Evolutionary conservation across 345 rosid genomes (phyloP), one percentile per base, ranked within the genome.

Genomic region (Isatis tinctoria): DNA sequence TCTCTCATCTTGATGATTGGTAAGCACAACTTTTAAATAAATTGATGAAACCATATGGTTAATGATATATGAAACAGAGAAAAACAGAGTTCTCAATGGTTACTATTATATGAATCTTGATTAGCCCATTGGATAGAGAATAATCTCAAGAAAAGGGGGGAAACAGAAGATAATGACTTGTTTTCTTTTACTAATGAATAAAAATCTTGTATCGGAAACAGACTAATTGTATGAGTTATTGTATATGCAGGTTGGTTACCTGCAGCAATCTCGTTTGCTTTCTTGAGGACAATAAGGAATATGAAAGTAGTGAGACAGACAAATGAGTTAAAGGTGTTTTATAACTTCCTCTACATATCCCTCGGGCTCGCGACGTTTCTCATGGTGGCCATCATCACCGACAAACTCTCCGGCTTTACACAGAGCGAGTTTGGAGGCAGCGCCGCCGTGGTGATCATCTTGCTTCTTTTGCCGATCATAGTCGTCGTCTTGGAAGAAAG

Each of bases 321-420:
- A 17, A 61, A 79, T 10, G 83, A 82, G 75, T 68, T 82, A 54
- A 84, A 81, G 58, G 80, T 84, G 70, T 82, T 86, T 51, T 81
- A 77, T 11, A 78, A 74, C 36, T 57, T 86, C 51, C 79, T 86
- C 37, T 84, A 80, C 64, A 72, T 80, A 69, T 84, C 84, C 9
- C 82, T 84, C 13, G 86, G 78, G 3, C 78, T 84, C 8, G 86
- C 90, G 4, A 75, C 76, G 59, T 82, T 86, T 60, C 81, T 86
- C 62, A 82, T 86, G 87, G 73, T 69, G 22, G 67, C 26, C 0
- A 82, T 84, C 56, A 81, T 82, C 52, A 6, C 64, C 40, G 79
- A 82, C 39, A 86, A 81, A 67, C 82, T 68, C 64, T 63, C 82
- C 28, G 78, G 73, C 12, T 86, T 86, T 32, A 74, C 61, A 2